Base-by-base conservation (phyloP, 73 alveolate species). In the Durusdinium trenchii region DNA sequence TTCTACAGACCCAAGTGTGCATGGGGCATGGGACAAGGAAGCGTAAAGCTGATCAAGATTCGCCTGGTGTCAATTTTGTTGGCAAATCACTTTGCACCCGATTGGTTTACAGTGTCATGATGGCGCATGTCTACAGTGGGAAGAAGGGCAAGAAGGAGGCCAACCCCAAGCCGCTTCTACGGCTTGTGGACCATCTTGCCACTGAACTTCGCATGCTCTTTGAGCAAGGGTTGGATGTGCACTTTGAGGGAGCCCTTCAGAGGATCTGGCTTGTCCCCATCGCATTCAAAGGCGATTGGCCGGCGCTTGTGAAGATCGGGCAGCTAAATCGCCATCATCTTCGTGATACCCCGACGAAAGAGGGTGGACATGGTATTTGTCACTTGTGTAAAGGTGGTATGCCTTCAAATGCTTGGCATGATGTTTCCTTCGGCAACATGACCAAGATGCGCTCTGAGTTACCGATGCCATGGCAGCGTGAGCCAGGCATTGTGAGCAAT, bases 311-410 rank as follows among this genome's bases (percentile, higher is more conserved):
- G n/a, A 84, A 84, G 48, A 28, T 50, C 36, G 94, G 94, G 5
- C 30, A 7, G 79, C 52, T 84, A 20, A 51, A 20, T 6, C 94
- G 94, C 6, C 64, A 51, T 10, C 60, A 43, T 57, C 26, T 48
- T 46, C 36, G 79, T 16, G 78, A 84, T n/a, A 35, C 38, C 10
- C 18, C 92, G 14, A 40, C 78, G 28, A 51, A 50, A 23, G 78
- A n/a, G 30, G n/a, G n/a, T n/a, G 78, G 76, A 42, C 1, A 0
- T 0, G 94, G 94, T 36, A 84, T 84, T 36, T 84, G 94, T 35
- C 94, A 84, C 52, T 9, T 84, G 78, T 84, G 94, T n/a, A 12
- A 28, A 40, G 94, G 73, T 6, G 94, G 94, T 35, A 75, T n/a
- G 52, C 54, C 32, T 32, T 26, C 40, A 30, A 48, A 51, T 16